Evolutionary conservation across 164 flowering plant genomes (phyloP).

Genomic region (Chimonanthus salicifolius): DNA sequence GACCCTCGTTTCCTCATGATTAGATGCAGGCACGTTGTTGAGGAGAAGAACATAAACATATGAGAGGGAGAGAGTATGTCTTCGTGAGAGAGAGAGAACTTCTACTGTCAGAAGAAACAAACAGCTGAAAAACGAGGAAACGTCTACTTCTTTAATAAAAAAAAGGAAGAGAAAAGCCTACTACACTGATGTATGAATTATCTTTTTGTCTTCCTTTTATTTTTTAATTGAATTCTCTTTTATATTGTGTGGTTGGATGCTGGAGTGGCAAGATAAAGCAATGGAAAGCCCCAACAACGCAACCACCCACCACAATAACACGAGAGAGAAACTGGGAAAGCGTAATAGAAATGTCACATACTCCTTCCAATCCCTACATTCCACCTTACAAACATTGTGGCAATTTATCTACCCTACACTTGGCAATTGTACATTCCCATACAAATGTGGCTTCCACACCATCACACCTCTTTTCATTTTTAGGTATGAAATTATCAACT

Average conservation of each 20-base stretch:
- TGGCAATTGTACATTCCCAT: not conserved
- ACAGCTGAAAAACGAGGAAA: conserved; percentile 87
- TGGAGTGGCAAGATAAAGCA: conserved; percentile 23
- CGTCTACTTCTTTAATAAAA: conserved; percentile 55
- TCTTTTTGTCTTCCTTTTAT: not conserved
- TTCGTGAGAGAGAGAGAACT: conserved; percentile 8
- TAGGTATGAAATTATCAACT: too few species aligned
- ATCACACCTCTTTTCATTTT: too few species aligned
- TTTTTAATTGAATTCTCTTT: not conserved
- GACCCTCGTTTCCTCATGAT: conserved; percentile 61
- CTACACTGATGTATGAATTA: not conserved
- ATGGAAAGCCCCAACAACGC: conserved; percentile 17
- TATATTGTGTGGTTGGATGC: conserved; percentile 18
- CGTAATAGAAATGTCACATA: not conserved
- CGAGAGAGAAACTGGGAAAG: not conserved
- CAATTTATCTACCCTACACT: not conserved
- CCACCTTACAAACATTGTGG: not conserved
- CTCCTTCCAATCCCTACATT: not conserved
- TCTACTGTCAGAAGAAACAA: conserved; percentile 28
- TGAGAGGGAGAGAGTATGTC: conserved; percentile 7
- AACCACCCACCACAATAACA: conserved; percentile 22
- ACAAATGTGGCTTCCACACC: too few species aligned
- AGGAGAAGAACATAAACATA: conserved; percentile 15
- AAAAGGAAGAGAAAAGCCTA: not conserved
- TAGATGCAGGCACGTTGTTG: conserved; percentile 37